Evolutionary conservation across 192 early-diverging fungal genomes (phyloP).

Genomic region (Backusella macrospora): DNA sequence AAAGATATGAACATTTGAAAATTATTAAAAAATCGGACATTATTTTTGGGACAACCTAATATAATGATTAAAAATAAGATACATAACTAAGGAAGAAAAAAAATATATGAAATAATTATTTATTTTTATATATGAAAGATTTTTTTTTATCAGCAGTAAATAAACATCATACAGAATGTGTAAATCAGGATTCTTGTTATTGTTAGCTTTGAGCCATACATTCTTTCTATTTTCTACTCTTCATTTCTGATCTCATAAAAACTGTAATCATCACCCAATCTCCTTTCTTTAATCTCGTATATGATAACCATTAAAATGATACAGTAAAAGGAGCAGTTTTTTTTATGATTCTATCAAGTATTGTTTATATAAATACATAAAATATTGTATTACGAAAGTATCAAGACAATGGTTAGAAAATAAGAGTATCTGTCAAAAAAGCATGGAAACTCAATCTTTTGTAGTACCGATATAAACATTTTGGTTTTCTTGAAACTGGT

Average conservation of each 20-base stretch:
- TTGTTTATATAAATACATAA: neutral
- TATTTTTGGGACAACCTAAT: too few species aligned
- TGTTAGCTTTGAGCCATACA: neutral
- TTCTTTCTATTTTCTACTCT: neutral
- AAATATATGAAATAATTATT: neutral
- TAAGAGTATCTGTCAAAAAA: neutral
- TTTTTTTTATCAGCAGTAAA: neutral
- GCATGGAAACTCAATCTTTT: constrained; percentile 7
- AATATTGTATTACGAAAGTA: neutral
- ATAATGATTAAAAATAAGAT: too few species aligned
- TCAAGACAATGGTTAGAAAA: neutral
- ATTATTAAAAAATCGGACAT: too few species aligned
- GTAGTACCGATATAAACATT: neutral
- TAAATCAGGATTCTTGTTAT: constrained; percentile 9
- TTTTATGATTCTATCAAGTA: neutral
- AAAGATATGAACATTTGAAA: too few species aligned
- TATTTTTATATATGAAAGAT: neutral
- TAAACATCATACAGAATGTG: neutral
- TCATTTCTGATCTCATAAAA: neutral
- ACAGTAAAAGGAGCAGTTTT: neutral
- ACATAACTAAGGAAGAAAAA: neutral
- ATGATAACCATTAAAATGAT: neutral
- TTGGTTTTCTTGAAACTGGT: neutral
- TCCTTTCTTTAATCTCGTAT: neutral
- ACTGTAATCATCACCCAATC: neutral